Conservation (phyloP, 768 basidiomycete genomes). For the Trichaptum fuscoviolaceum region DNA sequence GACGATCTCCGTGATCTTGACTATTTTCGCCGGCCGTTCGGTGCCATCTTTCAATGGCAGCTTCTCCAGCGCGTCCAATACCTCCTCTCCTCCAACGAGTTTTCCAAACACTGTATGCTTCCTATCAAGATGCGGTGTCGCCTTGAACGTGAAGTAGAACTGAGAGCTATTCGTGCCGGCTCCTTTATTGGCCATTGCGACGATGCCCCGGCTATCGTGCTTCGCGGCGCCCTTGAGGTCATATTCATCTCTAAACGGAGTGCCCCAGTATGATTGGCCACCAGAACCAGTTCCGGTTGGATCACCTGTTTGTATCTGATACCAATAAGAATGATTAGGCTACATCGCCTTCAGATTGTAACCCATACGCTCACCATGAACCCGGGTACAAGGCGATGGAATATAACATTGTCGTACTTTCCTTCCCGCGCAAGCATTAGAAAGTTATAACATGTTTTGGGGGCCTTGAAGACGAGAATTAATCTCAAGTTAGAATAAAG, state of each 20-base stretch:
- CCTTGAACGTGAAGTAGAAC: constrained; percentile 87
- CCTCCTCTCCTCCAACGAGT: constrained; percentile 91
- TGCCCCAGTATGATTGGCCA: constrained; percentile 91
- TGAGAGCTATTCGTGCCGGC: constrained; percentile 91
- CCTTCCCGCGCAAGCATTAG: constrained; percentile 86
- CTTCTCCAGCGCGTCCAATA: constrained; percentile 78
- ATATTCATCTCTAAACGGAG: constrained; percentile 92
- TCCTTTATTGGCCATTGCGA: constrained; percentile 97
- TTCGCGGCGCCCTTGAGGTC: constrained; percentile 84
- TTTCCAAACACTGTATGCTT: constrained; percentile 98
- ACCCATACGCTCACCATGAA: constrained; percentile 68
- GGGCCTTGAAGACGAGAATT: constrained; percentile 51
- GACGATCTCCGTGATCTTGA: constrained; percentile 79
- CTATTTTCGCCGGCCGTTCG: constrained; percentile 79
- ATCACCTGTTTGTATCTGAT: constrained; percentile 94
- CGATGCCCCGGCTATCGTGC: constrained; percentile 75
- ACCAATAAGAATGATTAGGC: constrained; percentile 4
- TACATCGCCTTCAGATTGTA: constrained; percentile 5
- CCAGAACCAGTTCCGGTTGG: constrained; percentile 95
- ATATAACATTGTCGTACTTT: constrained; percentile 85
- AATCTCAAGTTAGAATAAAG: constrained; percentile 7
- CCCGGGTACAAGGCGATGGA: constrained; percentile 90
- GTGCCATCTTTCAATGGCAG: constrained; percentile 78
- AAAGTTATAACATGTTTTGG: constrained; percentile 98
- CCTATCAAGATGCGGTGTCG: constrained; percentile 80